Evolutionary conservation across 805 yeast genomes (phyloP).

Genomic region (Pichia heedii): DNA sequence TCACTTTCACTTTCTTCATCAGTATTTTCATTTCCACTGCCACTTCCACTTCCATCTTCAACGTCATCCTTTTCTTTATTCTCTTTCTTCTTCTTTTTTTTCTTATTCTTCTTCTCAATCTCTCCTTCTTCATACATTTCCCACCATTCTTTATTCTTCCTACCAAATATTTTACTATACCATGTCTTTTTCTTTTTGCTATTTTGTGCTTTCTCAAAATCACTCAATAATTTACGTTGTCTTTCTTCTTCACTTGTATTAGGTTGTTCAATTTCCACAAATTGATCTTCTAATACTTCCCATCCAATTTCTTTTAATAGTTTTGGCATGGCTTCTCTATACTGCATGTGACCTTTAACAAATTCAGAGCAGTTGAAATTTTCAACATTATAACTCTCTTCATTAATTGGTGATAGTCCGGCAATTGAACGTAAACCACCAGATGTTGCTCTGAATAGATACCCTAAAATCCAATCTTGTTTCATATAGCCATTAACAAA

Average conservation of each 20-base stretch:
- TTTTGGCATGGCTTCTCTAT: slow-evolving; percentile 87
- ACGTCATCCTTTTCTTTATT: background rate
- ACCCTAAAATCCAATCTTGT: slow-evolving; percentile 95
- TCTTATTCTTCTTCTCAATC: slow-evolving; percentile 22
- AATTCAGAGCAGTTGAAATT: slow-evolving; percentile 79
- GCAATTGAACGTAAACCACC: slow-evolving; percentile 91
- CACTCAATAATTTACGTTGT: slow-evolving; percentile 71
- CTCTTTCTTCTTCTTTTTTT: slow-evolving; percentile 13
- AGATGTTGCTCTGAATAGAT: slow-evolving; percentile 87
- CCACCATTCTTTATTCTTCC: slow-evolving; percentile 49
- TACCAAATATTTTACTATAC: slow-evolving; percentile 35
- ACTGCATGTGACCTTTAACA: slow-evolving; percentile 97
- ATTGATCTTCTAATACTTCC: slow-evolving; percentile 82
- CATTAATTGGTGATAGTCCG: slow-evolving; percentile 72
- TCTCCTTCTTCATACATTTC: slow-evolving; percentile 37
- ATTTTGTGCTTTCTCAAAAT: slow-evolving; percentile 46
- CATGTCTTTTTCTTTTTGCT: slow-evolving; percentile 33
- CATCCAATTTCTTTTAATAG: slow-evolving; percentile 61
- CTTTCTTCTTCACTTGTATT: slow-evolving; percentile 81
- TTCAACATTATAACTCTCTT: slow-evolving; percentile 39
- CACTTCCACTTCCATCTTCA: background rate
- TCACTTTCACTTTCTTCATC: background rate
- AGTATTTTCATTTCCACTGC: slow-evolving; percentile 14
- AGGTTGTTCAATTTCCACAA: slow-evolving; percentile 92
- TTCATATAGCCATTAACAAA: slow-evolving; percentile 86